phyloP scores from a whole-genome alignment of 164 flowering plant genomes.

The Macadamia tetraphylla region DNA sequence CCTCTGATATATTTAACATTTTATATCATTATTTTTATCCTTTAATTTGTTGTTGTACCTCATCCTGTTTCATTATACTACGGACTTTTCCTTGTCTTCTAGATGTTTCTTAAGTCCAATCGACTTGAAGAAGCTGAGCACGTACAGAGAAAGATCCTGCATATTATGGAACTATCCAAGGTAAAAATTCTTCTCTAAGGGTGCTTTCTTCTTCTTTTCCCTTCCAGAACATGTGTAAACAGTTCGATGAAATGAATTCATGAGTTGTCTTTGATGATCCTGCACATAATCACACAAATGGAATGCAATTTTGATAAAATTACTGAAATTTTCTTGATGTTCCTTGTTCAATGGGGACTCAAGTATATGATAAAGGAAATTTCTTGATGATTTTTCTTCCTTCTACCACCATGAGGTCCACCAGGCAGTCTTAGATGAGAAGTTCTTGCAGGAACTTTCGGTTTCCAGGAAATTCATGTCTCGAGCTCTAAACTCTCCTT shows the following conservation, averaged over 20 bases:
- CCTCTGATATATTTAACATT: neutral
- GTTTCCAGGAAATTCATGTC: too few relatives aligned
- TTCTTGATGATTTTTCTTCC: too few relatives aligned
- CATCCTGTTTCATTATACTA: neutral
- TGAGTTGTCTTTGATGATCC: conserved; percentile 3
- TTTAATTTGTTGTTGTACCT: neutral
- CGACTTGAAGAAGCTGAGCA: conserved; percentile 59
- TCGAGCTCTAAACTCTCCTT: too few relatives aligned
- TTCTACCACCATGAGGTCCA: too few relatives aligned
- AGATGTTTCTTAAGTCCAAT: conserved; percentile 56
- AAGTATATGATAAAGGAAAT: too few relatives aligned
- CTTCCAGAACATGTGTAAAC: neutral
- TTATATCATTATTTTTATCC: neutral
- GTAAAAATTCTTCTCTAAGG: conserved; percentile 17
- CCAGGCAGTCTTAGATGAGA: too few relatives aligned
- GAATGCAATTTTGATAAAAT: too few relatives aligned
- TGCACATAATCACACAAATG: neutral
- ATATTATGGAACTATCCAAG: conserved; percentile 66
- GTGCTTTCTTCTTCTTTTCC: neutral
- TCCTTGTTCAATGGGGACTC: too few relatives aligned
- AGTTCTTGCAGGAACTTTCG: too few relatives aligned
- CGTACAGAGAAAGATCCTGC: conserved; percentile 70
- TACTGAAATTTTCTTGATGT: too few relatives aligned
- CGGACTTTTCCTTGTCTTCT: conserved; percentile 2
- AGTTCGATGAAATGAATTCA: neutral